Evolutionary conservation across 495 filamentous ascomycete species (phyloP).

Genomic region (Penicillium longicatenatum): DNA sequence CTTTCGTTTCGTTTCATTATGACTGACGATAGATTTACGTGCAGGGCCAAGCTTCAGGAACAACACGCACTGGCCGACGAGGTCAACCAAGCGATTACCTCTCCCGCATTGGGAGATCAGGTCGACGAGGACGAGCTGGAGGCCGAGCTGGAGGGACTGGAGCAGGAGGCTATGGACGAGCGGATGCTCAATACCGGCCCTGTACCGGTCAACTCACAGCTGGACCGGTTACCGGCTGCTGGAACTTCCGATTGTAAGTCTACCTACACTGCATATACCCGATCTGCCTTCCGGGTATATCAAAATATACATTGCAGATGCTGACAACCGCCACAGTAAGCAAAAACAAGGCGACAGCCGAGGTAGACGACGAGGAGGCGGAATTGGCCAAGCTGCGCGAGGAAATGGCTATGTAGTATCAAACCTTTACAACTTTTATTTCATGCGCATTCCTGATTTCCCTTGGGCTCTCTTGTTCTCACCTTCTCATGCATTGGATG

Average conservation of each 20-base stretch:
- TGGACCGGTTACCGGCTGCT: slow-evolving; percentile 71
- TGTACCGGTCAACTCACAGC: slow-evolving; percentile 67
- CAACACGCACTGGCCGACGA: slow-evolving; percentile 92
- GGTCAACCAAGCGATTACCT: slow-evolving; percentile 82
- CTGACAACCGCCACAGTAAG: slow-evolving; percentile 14
- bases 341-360: slow-evolving; percentile 55
- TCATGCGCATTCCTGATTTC: slow-evolving; percentile 5
- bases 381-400: slow-evolving; percentile 92
- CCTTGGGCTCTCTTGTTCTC: slow-evolving; percentile 6
- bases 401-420: slow-evolving; percentile 84
- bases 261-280: neutral
- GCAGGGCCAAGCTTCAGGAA: slow-evolving; percentile 89
- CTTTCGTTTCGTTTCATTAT: neutral
- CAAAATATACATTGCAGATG: neutral
- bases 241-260: slow-evolving; percentile 73
- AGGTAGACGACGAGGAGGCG: slow-evolving; percentile 91
- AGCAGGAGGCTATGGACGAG: slow-evolving; percentile 87
- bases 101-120: slow-evolving; percentile 65
- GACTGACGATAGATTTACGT: slow-evolving; percentile 3
- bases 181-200: slow-evolving; percentile 90
- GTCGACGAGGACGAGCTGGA: slow-evolving; percentile 87
- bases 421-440: neutral
- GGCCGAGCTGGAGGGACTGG: slow-evolving; percentile 71
- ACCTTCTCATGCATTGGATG: slow-evolving; percentile 21
- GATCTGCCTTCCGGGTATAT: neutral